phyloP scores from a whole-genome alignment of 257 asterid genomes.

The Solanum megistacrolobum region DNA sequence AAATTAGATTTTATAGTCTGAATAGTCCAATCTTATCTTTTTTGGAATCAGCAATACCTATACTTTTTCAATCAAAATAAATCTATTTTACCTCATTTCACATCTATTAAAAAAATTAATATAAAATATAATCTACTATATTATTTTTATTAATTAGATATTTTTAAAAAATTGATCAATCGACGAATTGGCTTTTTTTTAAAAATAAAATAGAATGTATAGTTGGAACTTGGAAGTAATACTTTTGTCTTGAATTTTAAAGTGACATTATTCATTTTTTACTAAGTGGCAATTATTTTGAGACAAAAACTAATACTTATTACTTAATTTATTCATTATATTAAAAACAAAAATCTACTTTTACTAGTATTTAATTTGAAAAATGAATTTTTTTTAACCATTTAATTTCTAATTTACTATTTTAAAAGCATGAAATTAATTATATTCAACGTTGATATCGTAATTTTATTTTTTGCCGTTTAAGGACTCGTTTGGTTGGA shows the following conservation, averaged over 20 bases:
- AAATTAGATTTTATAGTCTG: not conserved
- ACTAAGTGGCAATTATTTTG: not conserved
- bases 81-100: not conserved
- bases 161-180: no score
- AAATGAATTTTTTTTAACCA: not conserved
- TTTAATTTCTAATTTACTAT: not conserved
- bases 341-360: not conserved
- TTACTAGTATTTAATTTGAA: not conserved
- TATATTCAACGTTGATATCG: no score
- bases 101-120: not conserved
- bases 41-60: not conserved
- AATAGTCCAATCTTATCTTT: not conserved
- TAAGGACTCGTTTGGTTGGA: not conserved
- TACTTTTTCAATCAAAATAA: no score
- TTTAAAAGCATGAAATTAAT: not conserved
- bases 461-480: no score
- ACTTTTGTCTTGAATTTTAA: no score
- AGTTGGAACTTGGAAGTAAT: not conserved
- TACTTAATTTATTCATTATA: not conserved
- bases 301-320: no score
- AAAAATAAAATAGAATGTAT: not conserved
- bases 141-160: not conserved
- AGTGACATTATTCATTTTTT: not conserved
- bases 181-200: not conserved
- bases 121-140: no score